Conservation (phyloP, 371 early-diverging fungal species). For the Smittium culicis region DNA sequence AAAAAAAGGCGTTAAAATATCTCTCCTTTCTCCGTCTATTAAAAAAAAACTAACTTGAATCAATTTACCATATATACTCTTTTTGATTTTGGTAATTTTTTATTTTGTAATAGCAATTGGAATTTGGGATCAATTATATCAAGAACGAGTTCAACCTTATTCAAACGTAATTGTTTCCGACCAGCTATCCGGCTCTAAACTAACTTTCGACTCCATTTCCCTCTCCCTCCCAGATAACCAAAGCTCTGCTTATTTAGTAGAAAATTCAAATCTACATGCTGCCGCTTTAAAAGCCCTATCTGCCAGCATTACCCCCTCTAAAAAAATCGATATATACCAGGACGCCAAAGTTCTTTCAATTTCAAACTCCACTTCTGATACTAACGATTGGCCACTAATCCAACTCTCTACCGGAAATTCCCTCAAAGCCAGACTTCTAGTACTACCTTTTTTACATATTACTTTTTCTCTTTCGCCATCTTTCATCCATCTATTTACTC, state of each 20-base stretch:
- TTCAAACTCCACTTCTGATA: background rate
- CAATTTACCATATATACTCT: too few relatives aligned
- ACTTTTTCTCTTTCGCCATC: background rate
- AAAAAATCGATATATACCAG: conserved; percentile 19
- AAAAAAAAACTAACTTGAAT: too few relatives aligned
- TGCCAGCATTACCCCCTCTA: background rate
- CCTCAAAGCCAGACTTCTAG: conserved; percentile 17
- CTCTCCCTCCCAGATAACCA: background rate
- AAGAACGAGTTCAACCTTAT: conserved; percentile 22
- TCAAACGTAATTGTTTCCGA: conserved; percentile 23
- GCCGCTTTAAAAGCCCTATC: background rate
- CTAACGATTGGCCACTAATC: conserved; percentile 18
- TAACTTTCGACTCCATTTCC: conserved; percentile 16
- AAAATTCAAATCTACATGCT: background rate
- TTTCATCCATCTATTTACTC: background rate
- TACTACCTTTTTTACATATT: conserved; percentile 6
- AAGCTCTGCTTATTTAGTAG: conserved; percentile 4
- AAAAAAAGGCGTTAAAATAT: too few relatives aligned
- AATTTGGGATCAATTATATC: conserved; percentile 18
- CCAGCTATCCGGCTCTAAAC: conserved; percentile 12
- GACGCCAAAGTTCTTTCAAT: conserved; percentile 16
- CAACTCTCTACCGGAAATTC: conserved; percentile 16
- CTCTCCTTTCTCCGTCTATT: too few relatives aligned
- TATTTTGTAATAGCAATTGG: conserved; percentile 11
- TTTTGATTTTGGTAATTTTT: background rate